Evolutionary conservation across 164 flowering plant species (phyloP).

Genomic region (Pachysandra terminalis): DNA sequence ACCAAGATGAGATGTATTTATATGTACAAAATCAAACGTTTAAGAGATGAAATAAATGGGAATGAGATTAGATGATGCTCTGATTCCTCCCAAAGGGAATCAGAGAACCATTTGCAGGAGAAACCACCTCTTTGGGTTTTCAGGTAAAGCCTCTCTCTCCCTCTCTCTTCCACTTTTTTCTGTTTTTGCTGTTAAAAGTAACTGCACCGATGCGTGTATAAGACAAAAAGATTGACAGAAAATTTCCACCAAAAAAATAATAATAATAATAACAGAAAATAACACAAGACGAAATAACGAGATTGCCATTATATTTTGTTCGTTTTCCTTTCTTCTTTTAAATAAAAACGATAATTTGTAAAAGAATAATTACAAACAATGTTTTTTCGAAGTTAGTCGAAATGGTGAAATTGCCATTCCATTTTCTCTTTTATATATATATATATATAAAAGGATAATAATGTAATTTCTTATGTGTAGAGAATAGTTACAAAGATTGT

Average conservation of each 20-base stretch:
- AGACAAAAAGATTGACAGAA: slow-evolving; percentile 10
- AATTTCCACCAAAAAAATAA: too few relatives aligned
- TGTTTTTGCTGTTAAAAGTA: slow-evolving; percentile 8
- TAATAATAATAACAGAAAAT: too few relatives aligned
- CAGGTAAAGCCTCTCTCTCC: background rate
- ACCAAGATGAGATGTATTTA: background rate
- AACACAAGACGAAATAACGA: background rate
- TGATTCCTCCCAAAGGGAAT: slow-evolving; percentile 48
- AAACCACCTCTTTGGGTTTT: background rate
- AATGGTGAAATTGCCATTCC: too few relatives aligned
- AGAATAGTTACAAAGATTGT: too few relatives aligned
- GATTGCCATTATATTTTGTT: slow-evolving; percentile 1
- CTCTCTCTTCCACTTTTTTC: background rate
- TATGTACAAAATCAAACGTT: background rate
- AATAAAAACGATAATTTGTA: too few relatives aligned
- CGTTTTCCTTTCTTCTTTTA: too few relatives aligned
- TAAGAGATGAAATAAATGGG: background rate
- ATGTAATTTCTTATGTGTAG: too few relatives aligned
- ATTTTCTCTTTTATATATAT: too few relatives aligned
- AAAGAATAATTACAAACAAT: too few relatives aligned
- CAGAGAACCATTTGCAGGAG: slow-evolving; percentile 44
- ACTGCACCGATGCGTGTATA: slow-evolving; percentile 10
- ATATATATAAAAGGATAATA: too few relatives aligned
- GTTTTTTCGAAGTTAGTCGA: too few relatives aligned
- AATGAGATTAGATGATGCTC: slow-evolving; percentile 43